phyloP scores from a whole-genome alignment of 345 rosid genomes.

The Streptanthus diversifolius region DNA sequence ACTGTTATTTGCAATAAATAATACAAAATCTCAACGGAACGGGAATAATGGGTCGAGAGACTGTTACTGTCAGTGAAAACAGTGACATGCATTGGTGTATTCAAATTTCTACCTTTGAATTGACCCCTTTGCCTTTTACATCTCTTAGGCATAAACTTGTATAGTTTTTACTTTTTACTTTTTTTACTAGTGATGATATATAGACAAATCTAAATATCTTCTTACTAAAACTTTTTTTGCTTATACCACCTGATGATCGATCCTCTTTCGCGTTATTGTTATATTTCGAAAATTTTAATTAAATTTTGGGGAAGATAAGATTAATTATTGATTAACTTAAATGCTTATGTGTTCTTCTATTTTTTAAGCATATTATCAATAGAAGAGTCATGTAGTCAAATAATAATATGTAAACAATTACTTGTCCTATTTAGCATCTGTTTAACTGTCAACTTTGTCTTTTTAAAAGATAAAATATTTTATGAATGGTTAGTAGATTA shows the following conservation, averaged over 20 bases:
- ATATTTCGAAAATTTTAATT: background rate
- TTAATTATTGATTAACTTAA: background rate
- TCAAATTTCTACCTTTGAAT: background rate
- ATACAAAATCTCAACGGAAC: background rate
- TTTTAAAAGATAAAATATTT: no score
- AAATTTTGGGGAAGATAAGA: background rate
- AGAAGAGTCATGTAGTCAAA: background rate
- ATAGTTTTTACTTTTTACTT: background rate
- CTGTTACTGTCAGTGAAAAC: constrained; percentile 11
- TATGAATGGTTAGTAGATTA: no score
- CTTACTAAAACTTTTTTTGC: background rate
- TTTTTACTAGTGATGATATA: background rate
- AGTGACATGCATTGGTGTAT: constrained; percentile 28
- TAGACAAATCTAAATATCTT: background rate
- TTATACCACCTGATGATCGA: background rate
- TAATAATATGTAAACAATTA: background rate
- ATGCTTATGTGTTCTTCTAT: background rate
- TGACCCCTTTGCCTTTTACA: background rate
- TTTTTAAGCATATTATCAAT: background rate
- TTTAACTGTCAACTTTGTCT: background rate
- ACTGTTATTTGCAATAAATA: background rate
- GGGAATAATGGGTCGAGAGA: constrained; percentile 4
- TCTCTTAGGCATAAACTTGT: background rate
- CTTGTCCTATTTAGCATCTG: background rate
- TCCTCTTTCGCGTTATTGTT: background rate